Conservation (phyloP, 176 grass and related monocot genomes). For the Lolium multiflorum region DNA sequence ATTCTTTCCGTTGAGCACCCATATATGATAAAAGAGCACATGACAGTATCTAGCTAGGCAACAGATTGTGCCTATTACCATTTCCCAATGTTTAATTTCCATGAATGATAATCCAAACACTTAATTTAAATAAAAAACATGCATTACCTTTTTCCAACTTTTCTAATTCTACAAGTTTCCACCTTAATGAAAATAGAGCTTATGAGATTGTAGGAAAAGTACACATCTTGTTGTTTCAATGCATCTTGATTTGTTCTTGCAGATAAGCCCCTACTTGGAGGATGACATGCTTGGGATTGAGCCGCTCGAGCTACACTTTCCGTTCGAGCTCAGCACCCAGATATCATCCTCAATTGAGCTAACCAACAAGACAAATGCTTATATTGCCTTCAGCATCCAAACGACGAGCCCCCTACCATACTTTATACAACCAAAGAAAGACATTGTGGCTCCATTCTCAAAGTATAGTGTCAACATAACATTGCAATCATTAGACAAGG, state of each 20-base stretch:
- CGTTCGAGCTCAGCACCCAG: neutral
- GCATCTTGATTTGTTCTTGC: neutral
- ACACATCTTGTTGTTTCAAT: neutral
- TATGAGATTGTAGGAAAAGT: neutral
- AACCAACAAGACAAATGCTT: neutral
- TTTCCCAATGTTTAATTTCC: neutral
- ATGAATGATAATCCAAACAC: neutral
- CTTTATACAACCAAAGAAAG: neutral
- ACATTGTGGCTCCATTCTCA: neutral
- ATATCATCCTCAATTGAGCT: neutral
- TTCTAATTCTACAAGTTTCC: neutral
- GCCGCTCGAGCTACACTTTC: neutral
- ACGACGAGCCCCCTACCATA: neutral
- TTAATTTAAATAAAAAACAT: neutral
- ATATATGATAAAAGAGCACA: too few species aligned
- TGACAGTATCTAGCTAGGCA: too few species aligned
- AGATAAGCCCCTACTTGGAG: neutral
- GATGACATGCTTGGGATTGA: constrained; percentile 25
- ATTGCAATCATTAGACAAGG: neutral
- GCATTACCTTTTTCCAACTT: neutral
- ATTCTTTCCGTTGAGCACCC: too few species aligned
- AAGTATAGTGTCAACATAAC: neutral
- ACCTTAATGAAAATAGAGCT: neutral
- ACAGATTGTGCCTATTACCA: neutral
- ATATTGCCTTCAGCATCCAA: neutral